A percentile compares a stretch with the other conserved stretches of the same genome.
Conservation (phyloP, 495 filamentous ascomycete genomes). For the Hyaloscypha bicolor region DNA sequence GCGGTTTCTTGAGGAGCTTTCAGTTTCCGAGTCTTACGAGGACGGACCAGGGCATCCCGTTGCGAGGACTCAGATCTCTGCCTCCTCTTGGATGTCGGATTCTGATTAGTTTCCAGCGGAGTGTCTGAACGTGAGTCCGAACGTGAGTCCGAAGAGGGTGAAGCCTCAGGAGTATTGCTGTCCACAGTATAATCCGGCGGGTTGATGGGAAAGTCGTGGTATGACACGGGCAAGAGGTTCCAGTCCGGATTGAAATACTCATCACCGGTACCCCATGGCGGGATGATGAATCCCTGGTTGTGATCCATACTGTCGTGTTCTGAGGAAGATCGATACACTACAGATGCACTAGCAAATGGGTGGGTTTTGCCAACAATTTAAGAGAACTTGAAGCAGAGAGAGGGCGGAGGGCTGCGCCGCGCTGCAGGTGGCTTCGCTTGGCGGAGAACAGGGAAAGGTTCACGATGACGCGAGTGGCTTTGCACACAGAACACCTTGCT, state of each 20-base stretch:
- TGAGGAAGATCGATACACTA: background rate
- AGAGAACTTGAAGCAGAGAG: background rate
- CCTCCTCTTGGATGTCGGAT: constrained; percentile 1
- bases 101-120: background rate
- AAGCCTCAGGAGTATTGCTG: constrained; percentile 3
- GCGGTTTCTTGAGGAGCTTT: constrained; percentile 15
- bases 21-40: constrained; percentile 20
- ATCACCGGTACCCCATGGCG: background rate
- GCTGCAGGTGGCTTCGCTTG: background rate
- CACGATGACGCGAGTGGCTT: background rate
- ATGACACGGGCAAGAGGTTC: too few species aligned
- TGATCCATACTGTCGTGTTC: background rate
- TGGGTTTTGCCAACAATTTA: background rate
- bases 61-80: constrained; percentile 5
- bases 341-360: background rate
- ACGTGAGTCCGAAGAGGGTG: background rate
- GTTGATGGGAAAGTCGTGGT: background rate
- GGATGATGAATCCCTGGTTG: background rate
- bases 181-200: background rate
- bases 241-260: background rate
- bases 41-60: constrained; percentile 5
- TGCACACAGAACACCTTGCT: background rate
- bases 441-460: background rate
- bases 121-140: background rate
- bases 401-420: background rate